These are phyloP conservation scores for Clavispora santaluciae DNA, from an alignment of 805 yeast species.

Conservation along the genomic window DNA sequence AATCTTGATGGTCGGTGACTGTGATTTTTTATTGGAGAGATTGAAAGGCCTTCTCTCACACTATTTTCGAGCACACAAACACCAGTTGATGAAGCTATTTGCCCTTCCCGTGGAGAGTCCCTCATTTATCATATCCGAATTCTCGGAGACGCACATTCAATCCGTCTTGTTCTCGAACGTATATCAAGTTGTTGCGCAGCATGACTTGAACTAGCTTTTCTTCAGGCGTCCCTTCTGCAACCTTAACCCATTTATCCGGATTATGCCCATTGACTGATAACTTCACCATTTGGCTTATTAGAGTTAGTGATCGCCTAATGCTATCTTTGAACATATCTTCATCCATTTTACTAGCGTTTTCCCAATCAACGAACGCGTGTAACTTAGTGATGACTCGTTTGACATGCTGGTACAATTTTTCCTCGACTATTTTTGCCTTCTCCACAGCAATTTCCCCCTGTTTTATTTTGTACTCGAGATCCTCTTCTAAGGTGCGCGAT, in stretches of 20 bases:
- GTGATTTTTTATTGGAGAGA: too few species aligned
- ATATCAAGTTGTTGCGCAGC: constrained; percentile 9
- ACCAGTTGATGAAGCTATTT: too few species aligned
- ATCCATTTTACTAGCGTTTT: constrained; percentile 15
- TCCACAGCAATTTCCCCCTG: constrained; percentile 1
- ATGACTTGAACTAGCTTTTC: constrained; percentile 12
- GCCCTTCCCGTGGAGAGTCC: too few species aligned
- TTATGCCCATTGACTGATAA: constrained; percentile 2
- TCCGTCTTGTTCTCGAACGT: not conserved
- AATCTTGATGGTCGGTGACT: too few species aligned
- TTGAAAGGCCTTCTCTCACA: too few species aligned
- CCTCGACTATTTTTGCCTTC: constrained; percentile 6
- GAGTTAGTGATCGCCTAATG: constrained; percentile 7
- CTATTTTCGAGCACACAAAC: too few species aligned
- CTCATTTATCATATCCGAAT: constrained; percentile 1
- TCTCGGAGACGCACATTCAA: constrained; percentile 1
- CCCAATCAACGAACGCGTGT: constrained; percentile 21
- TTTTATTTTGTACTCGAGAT: constrained; percentile 2
- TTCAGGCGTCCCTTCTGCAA: constrained; percentile 8
- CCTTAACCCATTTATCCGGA: constrained; percentile 8
- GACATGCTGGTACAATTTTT: constrained; percentile 11
- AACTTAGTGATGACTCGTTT: constrained; percentile 17
- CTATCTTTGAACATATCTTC: constrained; percentile 12
- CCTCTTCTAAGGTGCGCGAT: constrained; percentile 4
- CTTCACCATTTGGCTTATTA: constrained; percentile 9